Evolutionary conservation across 495 filamentous ascomycete genomes (phyloP).

Genomic region (Xanthoparmelia taractica): DNA sequence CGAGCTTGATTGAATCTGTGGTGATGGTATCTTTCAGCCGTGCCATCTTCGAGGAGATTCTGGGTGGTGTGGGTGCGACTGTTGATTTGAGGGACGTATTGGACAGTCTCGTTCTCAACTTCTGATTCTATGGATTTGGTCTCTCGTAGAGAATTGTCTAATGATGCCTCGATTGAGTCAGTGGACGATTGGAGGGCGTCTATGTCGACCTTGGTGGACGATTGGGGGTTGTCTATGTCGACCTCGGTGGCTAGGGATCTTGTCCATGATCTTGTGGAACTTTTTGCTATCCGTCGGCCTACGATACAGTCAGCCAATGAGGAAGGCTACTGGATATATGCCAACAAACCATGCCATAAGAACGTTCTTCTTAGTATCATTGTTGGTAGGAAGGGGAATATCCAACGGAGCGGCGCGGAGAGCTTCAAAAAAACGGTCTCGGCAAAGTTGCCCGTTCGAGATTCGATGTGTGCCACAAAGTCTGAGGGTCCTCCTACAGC

Average conservation of each 20-base stretch:
- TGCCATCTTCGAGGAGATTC: constrained; percentile 17
- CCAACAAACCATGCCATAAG: constrained; percentile 19
- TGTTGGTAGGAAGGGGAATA: not conserved
- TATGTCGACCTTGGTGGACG: constrained; percentile 19
- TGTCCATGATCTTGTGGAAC: constrained; percentile 16
- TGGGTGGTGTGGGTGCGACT: constrained; percentile 16
- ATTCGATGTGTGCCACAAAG: not conserved
- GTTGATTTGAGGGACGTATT: constrained; percentile 24
- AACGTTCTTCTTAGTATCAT: constrained; percentile 24
- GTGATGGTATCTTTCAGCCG: constrained; percentile 8
- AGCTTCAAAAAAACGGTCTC: constrained; percentile 12
- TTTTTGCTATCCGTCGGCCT: constrained; percentile 10
- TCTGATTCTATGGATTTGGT: constrained; percentile 24
- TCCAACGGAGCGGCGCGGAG: not conserved
- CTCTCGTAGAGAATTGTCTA: constrained; percentile 18
- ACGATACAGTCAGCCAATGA: not conserved
- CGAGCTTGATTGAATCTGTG: constrained; percentile 13
- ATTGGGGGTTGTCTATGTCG: constrained; percentile 9
- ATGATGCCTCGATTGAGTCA: constrained; percentile 22
- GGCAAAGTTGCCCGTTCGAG: constrained; percentile 15
- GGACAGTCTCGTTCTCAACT: constrained; percentile 14
- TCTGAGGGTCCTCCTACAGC: not conserved
- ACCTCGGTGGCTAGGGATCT: constrained; percentile 21
- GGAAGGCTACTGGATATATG: not conserved
- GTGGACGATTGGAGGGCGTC: not conserved